Evolutionary conservation across 202 grass and related monocot genomes (phyloP), one percentile per base, ranked within the genome.

Genomic region (Digitaria exilis): DNA sequence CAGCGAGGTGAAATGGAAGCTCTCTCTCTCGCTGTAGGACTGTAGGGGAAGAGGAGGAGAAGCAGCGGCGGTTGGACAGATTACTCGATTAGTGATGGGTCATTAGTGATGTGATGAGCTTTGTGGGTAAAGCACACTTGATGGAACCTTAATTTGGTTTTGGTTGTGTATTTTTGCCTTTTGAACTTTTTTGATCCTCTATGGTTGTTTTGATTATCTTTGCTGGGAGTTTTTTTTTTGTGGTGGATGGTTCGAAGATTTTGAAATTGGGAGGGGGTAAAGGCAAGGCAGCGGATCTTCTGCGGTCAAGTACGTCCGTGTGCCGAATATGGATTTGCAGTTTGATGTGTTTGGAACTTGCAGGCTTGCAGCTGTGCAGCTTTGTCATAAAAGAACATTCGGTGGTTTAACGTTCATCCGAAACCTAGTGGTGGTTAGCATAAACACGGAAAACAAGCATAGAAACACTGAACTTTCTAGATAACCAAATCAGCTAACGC

Each of bases 241-340:
- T n/a, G n/a, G 69, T 1, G 60, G 86, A 57, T 63, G 70, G 46
- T 77, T 77, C 51, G 82, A 75, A 70, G 76, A 48, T n/a, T 89
- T 89, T 82, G 87, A 85, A 88, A 85, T 49, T 25, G 31, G 55
- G 26, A 57, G 7, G 49, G 56, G 77, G n/a, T 10, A 58, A 84
- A 39, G 17, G 5, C 14, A 0, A 9, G 37, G n/a, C 5, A 15
- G 64, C n/a, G n/a, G 87, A 89, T 89, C 28, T 46, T 56, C 15
- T n/a, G n/a, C n/a, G n/a, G n/a, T n/a, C n/a, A n/a, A n/a, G n/a
- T n/a, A n/a, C n/a, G n/a, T n/a, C n/a, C n/a, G n/a, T n/a, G n/a
- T n/a, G n/a, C n/a, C n/a, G n/a, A n/a, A n/a, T n/a, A n/a, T n/a
- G n/a, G n/a, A n/a, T n/a, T n/a, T n/a, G n/a, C n/a, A n/a, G n/a